Evolutionary conservation across 208 protist genomes (phyloP), one percentile per base, ranked within the genome.

Genomic region (Crithidia brevicula): DNA sequence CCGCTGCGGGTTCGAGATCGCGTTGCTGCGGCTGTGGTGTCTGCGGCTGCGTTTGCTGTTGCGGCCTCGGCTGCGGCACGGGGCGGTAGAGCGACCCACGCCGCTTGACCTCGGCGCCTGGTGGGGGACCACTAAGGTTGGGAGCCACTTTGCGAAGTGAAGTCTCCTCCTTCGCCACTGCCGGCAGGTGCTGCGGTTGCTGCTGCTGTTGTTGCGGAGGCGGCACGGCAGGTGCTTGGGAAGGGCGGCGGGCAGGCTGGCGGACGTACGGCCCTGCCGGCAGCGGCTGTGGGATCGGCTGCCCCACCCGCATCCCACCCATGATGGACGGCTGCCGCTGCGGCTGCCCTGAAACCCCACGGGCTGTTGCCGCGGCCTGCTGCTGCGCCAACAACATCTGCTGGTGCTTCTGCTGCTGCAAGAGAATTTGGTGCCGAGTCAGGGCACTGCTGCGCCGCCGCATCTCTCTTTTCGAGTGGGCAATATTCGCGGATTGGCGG

Each of bases 381-480:
- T n/a, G n/a, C 18, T 49, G 16, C 47, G 47, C 47, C 30, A 31
- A 25, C 28, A 25, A 11, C 22, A 46, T 46, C 54, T 33, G 28
- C 54, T 23, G 22, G n/a, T 60, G 54, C n/a, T n/a, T n/a, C 22
- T 31, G 54, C 36, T 28, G 53, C 30, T 30, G 34, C 16, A 47
- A 31, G 22, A 60, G 36, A 9, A 46, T 10, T 22, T 46, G 33
- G 11, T 60, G 54, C 15, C 23, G 54, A 31, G 46, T 60, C 33
- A 46, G 7, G 5, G 46, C 13, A 22, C 54, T 60, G 54, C 23
- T 60, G 36, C 54, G 54, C 3, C 54, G 54, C 3, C 54, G 54
- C 36, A 60, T 7, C 54, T 47, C 34, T 28, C 9, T 60, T 15
- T 60, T 60, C 18, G 54, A 60, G 54, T 60, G 54, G 22, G 54